Conservation (phyloP, 2,329 filamentous ascomycete species). For the Beauveria sp. region DNA sequence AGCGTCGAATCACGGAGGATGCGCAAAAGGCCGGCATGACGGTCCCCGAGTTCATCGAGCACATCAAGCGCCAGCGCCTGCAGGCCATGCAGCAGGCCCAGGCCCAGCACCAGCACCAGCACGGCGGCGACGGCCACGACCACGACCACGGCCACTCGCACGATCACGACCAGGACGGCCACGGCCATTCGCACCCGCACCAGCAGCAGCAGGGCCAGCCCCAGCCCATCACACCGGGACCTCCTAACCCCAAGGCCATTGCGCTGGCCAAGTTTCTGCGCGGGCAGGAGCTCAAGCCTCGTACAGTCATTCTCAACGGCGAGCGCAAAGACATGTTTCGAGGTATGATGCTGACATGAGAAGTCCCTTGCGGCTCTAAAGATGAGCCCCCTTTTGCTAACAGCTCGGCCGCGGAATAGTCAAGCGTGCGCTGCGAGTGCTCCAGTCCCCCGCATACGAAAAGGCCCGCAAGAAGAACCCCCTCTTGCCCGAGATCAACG, state of each 20-base stretch:
- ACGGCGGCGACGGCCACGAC: conserved; percentile 18
- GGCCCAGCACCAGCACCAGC: conserved; percentile 25
- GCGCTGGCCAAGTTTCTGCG: conserved; percentile 85
- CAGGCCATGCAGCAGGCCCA: conserved; percentile 39
- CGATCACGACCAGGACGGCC: conserved; percentile 20
- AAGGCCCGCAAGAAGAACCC: conserved; percentile 88
- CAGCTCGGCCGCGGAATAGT: conserved; percentile 46
- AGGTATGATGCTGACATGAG: conserved; percentile 43
- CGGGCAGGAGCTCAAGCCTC: conserved; percentile 74
- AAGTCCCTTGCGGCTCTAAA: neutral
- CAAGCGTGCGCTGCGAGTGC: conserved; percentile 86
- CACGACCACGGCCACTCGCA: conserved; percentile 21
- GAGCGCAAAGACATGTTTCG: conserved; percentile 98
- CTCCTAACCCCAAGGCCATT: conserved; percentile 81
- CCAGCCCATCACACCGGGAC: conserved; percentile 66
- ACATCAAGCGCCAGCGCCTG: conserved; percentile 50
- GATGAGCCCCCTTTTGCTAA: neutral
- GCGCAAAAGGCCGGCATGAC: conserved; percentile 79
- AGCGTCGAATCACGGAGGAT: conserved; percentile 73
- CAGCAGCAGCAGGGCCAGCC: conserved; percentile 39
- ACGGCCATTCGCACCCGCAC: conserved; percentile 26
- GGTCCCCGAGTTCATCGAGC: conserved; percentile 74
- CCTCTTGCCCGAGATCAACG: conserved; percentile 77
- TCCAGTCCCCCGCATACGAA: conserved; percentile 81
- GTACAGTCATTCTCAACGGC: conserved; percentile 89